These are phyloP conservation scores for Rubia peregrina DNA, from an alignment of 305 asterid species.

Conservation along the genomic window DNA sequence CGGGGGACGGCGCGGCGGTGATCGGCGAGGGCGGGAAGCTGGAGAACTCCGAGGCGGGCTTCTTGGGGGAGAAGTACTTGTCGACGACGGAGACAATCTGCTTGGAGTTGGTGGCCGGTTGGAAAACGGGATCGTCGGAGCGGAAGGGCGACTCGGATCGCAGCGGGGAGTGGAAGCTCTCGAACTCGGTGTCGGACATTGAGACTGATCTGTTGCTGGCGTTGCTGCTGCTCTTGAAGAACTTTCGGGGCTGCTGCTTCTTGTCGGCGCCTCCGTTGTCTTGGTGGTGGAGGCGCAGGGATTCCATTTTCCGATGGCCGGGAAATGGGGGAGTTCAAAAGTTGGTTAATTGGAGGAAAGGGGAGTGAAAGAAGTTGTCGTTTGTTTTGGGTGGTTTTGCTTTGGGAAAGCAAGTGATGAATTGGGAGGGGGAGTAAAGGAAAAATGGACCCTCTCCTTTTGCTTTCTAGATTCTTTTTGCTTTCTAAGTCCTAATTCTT, in stretches of 20 bases:
- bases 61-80: slow-evolving; percentile 37
- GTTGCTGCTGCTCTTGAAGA: slow-evolving; percentile 20
- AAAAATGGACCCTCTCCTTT: not conserved
- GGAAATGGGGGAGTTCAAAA: slow-evolving; percentile 8
- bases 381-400: slow-evolving; percentile 6
- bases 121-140: slow-evolving; percentile 50
- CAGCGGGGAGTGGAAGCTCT: slow-evolving; percentile 63
- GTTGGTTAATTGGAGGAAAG: not conserved
- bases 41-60: slow-evolving; percentile 26
- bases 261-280: not conserved
- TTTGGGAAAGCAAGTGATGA: slow-evolving; percentile 16
- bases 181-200: slow-evolving; percentile 68
- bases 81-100: slow-evolving; percentile 35
- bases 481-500: not conserved
- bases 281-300: not conserved
- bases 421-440: slow-evolving; percentile 12
- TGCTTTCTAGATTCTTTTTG: not conserved
- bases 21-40: slow-evolving; percentile 33
- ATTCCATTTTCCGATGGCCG: slow-evolving; percentile 4
- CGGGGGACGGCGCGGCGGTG: slow-evolving; percentile 21
- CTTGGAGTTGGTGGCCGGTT: slow-evolving; percentile 31
- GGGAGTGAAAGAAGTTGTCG: not conserved
- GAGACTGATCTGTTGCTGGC: slow-evolving; percentile 49
- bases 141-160: slow-evolving; percentile 54
- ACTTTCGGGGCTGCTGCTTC: slow-evolving; percentile 4